Percentiles rank a stretch among this genome's conserved stretches.
phyloP scores from a whole-genome alignment of 2,329 filamentous ascomycete genomes.

The Xylariaceae sp. region DNA sequence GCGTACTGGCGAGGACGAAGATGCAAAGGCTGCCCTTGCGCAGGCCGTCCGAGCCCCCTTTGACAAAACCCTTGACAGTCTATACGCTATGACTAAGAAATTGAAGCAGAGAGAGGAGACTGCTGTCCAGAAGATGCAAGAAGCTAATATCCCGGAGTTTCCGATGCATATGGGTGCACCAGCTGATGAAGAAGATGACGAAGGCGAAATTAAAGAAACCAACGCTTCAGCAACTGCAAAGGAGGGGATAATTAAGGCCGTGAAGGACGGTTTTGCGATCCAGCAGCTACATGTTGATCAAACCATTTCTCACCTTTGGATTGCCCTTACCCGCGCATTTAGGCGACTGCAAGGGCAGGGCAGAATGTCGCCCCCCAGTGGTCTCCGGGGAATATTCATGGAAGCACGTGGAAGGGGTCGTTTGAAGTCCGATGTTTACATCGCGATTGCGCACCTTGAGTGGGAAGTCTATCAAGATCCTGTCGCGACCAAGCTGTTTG shows the following conservation, averaged over 20 bases:
- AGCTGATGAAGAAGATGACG: constrained; percentile 48
- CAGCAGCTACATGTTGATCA: constrained; percentile 75
- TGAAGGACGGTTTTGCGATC: constrained; percentile 63
- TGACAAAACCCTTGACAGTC: constrained; percentile 73
- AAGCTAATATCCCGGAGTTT: constrained; percentile 36
- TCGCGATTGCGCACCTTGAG: constrained; percentile 88
- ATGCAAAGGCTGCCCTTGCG: constrained; percentile 70
- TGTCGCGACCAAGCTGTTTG: constrained; percentile 91
- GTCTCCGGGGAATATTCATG: constrained; percentile 82
- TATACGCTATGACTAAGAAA: constrained; percentile 83
- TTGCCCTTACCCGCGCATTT: constrained; percentile 89
- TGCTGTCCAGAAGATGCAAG: constrained; percentile 55
- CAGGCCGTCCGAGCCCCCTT: constrained; percentile 78
- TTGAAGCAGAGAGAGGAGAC: constrained; percentile 59
- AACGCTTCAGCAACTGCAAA: constrained; percentile 50
- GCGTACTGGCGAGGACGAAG: constrained; percentile 71
- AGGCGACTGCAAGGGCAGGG: constrained; percentile 88
- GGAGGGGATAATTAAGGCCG: constrained; percentile 59
- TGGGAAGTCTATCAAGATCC: constrained; percentile 94
- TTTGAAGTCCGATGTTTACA: constrained; percentile 90
- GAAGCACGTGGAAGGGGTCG: constrained; percentile 85
- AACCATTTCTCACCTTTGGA: constrained; percentile 91
- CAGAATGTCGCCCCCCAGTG: constrained; percentile 54
- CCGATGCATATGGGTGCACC: constrained; percentile 25
- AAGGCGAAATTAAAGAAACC: constrained; percentile 42